A percentile compares a stretch with the other conserved stretches of the same genome.
These are phyloP conservation scores for Acer negundo DNA, from an alignment of 345 rosid genomes.

Conservation along the genomic window DNA sequence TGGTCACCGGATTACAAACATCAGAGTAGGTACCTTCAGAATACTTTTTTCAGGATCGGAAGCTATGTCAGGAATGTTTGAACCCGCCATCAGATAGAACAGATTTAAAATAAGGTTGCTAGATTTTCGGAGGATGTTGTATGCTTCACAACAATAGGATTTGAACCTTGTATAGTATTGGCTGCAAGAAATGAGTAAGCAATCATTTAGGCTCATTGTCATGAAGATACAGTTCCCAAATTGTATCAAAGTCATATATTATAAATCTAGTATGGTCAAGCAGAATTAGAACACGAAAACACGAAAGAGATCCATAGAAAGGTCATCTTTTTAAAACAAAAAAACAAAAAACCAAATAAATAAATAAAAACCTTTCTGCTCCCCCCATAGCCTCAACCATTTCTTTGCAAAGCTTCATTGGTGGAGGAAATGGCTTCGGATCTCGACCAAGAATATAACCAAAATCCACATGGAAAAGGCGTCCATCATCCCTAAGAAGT, in stretches of 20 bases:
- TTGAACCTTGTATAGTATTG: constrained; percentile 95
- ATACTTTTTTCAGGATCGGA: constrained; percentile 98
- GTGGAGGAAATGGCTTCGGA: constrained; percentile 99
- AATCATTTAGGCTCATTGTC: constrained; percentile 4
- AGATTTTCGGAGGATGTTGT: constrained; percentile 96
- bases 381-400: constrained; percentile 99
- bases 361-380: constrained; percentile 75
- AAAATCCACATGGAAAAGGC: constrained; percentile 97
- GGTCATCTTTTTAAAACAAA: neutral
- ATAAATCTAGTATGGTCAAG: neutral
- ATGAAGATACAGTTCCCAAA: neutral
- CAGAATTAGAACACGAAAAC: neutral
- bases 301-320: neutral
- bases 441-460: constrained; percentile 97
- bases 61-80: constrained; percentile 95
- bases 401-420: constrained; percentile 99
- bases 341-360: neutral
- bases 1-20: constrained; percentile 1
- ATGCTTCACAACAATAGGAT: constrained; percentile 98
- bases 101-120: constrained; percentile 93
- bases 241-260: neutral
- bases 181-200: constrained; percentile 47
- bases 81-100: constrained; percentile 97
- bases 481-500: constrained; percentile 92
- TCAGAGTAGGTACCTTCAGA: constrained; percentile 66